Evolutionary conservation across 2,329 filamentous ascomycete genomes (phyloP), one percentile per base, ranked within the genome.

Genomic region (Penicillium sumatraense): DNA sequence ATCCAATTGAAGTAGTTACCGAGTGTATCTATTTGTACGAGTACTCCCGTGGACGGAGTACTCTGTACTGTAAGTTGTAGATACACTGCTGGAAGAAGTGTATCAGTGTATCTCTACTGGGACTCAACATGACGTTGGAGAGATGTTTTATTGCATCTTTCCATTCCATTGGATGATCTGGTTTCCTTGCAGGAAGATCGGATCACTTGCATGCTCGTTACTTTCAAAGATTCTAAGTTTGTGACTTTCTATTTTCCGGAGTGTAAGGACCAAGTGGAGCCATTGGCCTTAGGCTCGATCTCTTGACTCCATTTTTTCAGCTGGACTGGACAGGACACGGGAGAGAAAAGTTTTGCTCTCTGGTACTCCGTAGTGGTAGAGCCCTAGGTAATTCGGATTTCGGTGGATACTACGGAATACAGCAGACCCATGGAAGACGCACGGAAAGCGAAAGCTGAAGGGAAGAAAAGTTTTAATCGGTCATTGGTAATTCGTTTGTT

Each of bases 191-290:
- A 60, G 45, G 51, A 23, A 49, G 54, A 60, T 57, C 57, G 51
- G 47, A 67, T 66, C 60, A 66, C 63, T 62, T 66, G 61, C 61
- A 62, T 56, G 44, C 57, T 62, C 59, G 53, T 59, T 58, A 38
- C 42, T 42, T 61, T 56, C 56, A 56, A n/a, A n/a, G n/a, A n/a
- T n/a, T n/a, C n/a, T n/a, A n/a, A n/a, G n/a, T n/a, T n/a, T n/a
- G n/a, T n/a, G n/a, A n/a, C n/a, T 63, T 68, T 61, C 60, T 68
- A 67, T 71, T 68, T 70, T 66, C 68, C 68, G 69, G n/a, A 70
- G 56, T 51, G 64, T 68, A 64, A 64, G 53, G 9, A 29, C 24
- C 20, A 48, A 64, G 69, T 68, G 67, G 68, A 65, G 61, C 54
- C 53, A 33, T 21, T 44, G 27, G 53, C 51, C 57, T 68, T 68